Evolutionary conservation across 129 eudicot genomes (phyloP).

Genomic region (Tagetes erecta): DNA sequence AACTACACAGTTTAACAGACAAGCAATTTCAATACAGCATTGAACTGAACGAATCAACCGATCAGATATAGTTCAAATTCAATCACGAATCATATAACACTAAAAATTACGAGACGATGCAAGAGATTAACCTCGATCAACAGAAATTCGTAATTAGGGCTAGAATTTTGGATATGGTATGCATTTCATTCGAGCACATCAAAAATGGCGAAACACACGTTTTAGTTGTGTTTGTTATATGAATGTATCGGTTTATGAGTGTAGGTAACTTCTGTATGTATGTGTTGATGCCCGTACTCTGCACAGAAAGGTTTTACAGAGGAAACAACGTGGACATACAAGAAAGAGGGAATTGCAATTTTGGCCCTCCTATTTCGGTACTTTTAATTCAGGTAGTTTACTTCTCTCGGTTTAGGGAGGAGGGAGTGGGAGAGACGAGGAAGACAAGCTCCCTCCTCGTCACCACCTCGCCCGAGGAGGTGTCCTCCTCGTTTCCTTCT

Average conservation of each 20-base stretch:
- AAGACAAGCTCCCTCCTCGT: too few species aligned
- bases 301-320: constrained; percentile 15
- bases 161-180: constrained; percentile 9
- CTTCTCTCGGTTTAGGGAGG: too few species aligned
- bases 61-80: constrained; percentile 10
- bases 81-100: neutral
- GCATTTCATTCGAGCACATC: constrained; percentile 7
- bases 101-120: neutral
- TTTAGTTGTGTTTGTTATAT: constrained; percentile 18
- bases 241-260: constrained; percentile 21
- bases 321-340: neutral
- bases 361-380: neutral
- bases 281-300: constrained; percentile 11
- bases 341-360: neutral
- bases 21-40: constrained; percentile 18
- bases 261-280: constrained; percentile 16
- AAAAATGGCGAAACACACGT: constrained; percentile 34
- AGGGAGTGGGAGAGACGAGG: too few species aligned
- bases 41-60: constrained; percentile 18
- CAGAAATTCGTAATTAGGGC: constrained; percentile 27
- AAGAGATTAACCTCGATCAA: constrained; percentile 22
- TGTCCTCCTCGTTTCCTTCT: too few species aligned
- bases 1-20: constrained; percentile 25
- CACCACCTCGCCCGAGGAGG: too few species aligned
- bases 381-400: too few species aligned